These are phyloP conservation scores for Aspergillus nidulans DNA, from an alignment of 495 filamentous ascomycete species.

Conservation along the genomic window DNA sequence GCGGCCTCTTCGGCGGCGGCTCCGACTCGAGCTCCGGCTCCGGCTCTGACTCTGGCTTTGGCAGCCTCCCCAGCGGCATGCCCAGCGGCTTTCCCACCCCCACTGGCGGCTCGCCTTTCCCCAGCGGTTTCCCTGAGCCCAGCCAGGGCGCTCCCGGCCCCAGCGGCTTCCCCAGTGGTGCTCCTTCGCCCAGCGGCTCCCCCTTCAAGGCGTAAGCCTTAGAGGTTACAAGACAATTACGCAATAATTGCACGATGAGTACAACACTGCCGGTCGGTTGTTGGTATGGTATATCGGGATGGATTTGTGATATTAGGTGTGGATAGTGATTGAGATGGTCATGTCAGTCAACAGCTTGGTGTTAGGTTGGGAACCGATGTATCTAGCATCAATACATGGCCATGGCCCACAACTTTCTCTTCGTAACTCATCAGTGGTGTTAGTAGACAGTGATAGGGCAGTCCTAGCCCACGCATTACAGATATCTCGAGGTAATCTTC, in stretches of 20 bases:
- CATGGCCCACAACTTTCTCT: background rate
- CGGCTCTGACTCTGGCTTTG: slow-evolving; percentile 3
- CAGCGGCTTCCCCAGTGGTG: background rate
- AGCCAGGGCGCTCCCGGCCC: background rate
- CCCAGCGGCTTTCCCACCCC: background rate
- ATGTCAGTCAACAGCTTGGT: background rate
- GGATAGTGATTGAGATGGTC: background rate
- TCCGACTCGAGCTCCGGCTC: background rate
- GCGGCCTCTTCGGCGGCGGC: background rate
- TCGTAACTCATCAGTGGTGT: no score
- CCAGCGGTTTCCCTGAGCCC: background rate
- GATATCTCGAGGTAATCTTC: no score
- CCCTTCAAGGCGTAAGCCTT: background rate
- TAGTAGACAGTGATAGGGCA: no score
- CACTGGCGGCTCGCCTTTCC: background rate
- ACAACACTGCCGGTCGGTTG: background rate
- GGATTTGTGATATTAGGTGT: background rate
- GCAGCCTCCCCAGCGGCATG: background rate
- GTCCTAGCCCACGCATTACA: no score
- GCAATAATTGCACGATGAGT: background rate
- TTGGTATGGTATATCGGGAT: background rate
- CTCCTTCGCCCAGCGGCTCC: background rate
- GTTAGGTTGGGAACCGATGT: background rate
- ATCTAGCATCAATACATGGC: background rate
- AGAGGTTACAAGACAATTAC: background rate